Conservation (phyloP, 2,329 filamentous ascomycete species). For the Pseudocercospora vitis region DNA sequence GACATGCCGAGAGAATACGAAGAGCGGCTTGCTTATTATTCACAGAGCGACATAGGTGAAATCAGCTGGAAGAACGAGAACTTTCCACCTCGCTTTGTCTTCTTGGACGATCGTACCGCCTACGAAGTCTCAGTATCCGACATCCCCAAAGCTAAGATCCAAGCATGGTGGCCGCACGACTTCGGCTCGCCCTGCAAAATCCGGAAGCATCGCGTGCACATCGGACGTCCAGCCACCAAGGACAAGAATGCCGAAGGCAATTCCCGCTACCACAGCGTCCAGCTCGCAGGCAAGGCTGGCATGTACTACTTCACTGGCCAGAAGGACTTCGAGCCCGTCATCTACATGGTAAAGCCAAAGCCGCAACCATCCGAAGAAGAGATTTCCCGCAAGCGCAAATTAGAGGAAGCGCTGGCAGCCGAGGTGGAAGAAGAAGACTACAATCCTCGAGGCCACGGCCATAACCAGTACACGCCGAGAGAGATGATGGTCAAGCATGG, state of each 20-base stretch:
- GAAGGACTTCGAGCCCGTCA: slow-evolving; percentile 27
- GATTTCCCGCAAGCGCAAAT: slow-evolving; percentile 24
- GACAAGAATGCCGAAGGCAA: slow-evolving; percentile 21
- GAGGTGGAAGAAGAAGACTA: slow-evolving; percentile 18
- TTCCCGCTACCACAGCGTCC: slow-evolving; percentile 21
- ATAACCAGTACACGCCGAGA: slow-evolving; percentile 34
- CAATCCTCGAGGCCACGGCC: slow-evolving; percentile 26
- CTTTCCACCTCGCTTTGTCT: slow-evolving; percentile 41
- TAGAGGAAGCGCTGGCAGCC: slow-evolving; percentile 8
- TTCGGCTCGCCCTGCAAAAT: slow-evolving; percentile 40
- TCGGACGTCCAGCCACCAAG: slow-evolving; percentile 40
- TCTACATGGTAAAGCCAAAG: slow-evolving; percentile 21
- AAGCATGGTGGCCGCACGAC: slow-evolving; percentile 42
- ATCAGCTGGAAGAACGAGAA: slow-evolving; percentile 30
- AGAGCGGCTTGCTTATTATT: background rate
- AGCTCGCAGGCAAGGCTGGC: slow-evolving; percentile 21
- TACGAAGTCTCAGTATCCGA: slow-evolving; percentile 38
- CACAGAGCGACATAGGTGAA: slow-evolving; percentile 30
- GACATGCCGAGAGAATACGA: background rate
- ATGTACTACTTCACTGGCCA: slow-evolving; percentile 35
- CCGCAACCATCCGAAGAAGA: slow-evolving; percentile 14
- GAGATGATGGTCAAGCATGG: slow-evolving; percentile 33
- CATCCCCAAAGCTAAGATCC: slow-evolving; percentile 30
- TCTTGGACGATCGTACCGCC: slow-evolving; percentile 43
- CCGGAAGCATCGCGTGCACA: slow-evolving; percentile 36